Evolutionary conservation across 1,284 basidiomycete species (phyloP).

Genomic region (Cryptococcus hybrid): DNA sequence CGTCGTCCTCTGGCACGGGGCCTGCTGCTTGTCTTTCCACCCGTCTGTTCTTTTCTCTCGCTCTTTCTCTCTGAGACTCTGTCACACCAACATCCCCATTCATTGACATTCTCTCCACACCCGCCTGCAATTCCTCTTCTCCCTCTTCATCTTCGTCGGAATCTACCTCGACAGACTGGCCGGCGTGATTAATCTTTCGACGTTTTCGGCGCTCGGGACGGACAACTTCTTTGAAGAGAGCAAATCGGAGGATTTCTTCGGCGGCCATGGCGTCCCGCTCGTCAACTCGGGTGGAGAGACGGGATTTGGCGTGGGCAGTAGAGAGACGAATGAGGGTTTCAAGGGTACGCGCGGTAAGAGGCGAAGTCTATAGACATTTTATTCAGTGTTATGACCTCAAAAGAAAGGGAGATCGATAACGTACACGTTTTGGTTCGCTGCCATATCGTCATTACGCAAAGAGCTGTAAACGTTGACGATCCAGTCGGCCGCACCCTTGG

Average conservation of each 20-base stretch:
- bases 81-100: slow-evolving; percentile 16
- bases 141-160: slow-evolving; percentile 57
- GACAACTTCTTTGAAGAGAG: slow-evolving; percentile 96
- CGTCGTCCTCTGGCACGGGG: slow-evolving; percentile 48
- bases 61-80: slow-evolving; percentile 40
- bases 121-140: slow-evolving; percentile 45
- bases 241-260: slow-evolving; percentile 94
- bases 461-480: slow-evolving; percentile 92
- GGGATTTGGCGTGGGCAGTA: slow-evolving; percentile 95
- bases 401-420: slow-evolving; percentile 18
- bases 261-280: slow-evolving; percentile 85
- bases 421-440: slow-evolving; percentile 81
- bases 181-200: slow-evolving; percentile 68
- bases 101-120: slow-evolving; percentile 12
- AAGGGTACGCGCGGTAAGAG: slow-evolving; percentile 95
- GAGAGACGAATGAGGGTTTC: slow-evolving; percentile 98
- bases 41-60: slow-evolving; percentile 53
- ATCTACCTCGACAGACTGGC: slow-evolving; percentile 55
- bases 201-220: slow-evolving; percentile 69
- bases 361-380: slow-evolving; percentile 69
- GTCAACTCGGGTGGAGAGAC: slow-evolving; percentile 81
- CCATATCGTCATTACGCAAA: slow-evolving; percentile 88
- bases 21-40: slow-evolving; percentile 33
- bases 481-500: slow-evolving; percentile 89
- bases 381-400: slow-evolving; percentile 5